Evolutionary conservation across 2,329 filamentous ascomycete genomes (phyloP).

Genomic region (Ilyonectria robusta): DNA sequence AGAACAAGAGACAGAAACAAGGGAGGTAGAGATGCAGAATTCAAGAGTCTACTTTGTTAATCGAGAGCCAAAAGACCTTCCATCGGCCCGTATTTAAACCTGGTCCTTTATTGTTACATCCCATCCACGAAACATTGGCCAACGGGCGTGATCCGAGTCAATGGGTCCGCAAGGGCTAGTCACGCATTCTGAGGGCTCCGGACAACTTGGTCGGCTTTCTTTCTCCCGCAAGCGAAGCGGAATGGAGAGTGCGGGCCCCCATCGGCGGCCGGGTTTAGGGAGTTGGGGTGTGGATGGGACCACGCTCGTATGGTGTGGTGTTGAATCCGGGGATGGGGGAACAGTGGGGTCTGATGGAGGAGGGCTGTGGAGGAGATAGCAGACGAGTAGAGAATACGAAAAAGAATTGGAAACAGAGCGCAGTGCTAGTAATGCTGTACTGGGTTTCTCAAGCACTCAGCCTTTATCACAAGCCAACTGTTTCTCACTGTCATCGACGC

Average conservation of each 20-base stretch:
- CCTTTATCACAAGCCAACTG: too few species aligned
- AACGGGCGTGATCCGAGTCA: background rate
- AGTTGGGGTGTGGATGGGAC: slow-evolving; percentile 1
- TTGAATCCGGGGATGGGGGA: slow-evolving; percentile 14
- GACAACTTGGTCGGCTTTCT: background rate
- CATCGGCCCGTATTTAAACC: slow-evolving; percentile 4
- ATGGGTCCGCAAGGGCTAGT: background rate
- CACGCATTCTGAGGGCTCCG: too few species aligned
- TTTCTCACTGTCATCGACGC: too few species aligned
- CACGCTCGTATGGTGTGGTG: slow-evolving; percentile 9
- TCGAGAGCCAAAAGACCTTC: background rate
- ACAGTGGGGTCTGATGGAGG: background rate
- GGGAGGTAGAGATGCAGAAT: background rate
- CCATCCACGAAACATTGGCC: background rate
- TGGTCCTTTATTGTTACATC: background rate
- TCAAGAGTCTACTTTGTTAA: background rate
- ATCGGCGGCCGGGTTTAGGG: background rate
- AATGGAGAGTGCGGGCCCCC: background rate
- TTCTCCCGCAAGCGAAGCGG: background rate
- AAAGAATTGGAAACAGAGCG: too few species aligned
- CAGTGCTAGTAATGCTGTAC: too few species aligned
- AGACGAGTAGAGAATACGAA: too few species aligned
- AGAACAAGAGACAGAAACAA: background rate
- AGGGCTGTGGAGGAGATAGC: too few species aligned
- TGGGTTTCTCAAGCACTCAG: too few species aligned